These are phyloP conservation scores for Saprolegnia diclina DNA, from an alignment of 352 stramenopile species.

Conservation along the genomic window DNA sequence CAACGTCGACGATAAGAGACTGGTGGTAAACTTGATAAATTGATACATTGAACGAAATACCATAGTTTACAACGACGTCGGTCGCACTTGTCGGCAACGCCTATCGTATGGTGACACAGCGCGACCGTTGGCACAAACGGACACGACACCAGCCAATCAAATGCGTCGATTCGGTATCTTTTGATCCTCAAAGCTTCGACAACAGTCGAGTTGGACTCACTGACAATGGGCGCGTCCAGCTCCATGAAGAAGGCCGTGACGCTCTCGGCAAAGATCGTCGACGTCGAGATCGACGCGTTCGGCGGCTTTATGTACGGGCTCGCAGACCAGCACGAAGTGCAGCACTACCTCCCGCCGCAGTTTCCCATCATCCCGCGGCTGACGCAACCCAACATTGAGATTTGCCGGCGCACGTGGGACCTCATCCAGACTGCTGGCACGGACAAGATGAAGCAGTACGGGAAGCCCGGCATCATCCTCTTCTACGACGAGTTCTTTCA, in stretches of 20 bases:
- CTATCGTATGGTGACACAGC: too few relatives aligned
- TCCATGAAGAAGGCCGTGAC: background rate
- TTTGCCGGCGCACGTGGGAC: conserved; percentile 15
- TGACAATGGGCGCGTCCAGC: background rate
- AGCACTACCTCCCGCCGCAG: conserved; percentile 23
- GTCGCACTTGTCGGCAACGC: too few relatives aligned
- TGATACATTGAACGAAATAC: too few relatives aligned
- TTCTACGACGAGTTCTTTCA: conserved; percentile 25
- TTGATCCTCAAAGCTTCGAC: background rate
- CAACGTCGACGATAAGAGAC: too few relatives aligned
- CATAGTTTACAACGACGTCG: too few relatives aligned
- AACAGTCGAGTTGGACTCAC: background rate
- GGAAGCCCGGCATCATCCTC: conserved; percentile 16
- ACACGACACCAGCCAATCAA: too few relatives aligned
- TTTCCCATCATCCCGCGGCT: conserved; percentile 13
- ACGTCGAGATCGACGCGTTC: conserved; percentile 15
- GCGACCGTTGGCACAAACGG: too few relatives aligned
- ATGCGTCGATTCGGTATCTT: too few relatives aligned
- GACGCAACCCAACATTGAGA: background rate
- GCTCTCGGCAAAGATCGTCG: background rate
- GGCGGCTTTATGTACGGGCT: background rate
- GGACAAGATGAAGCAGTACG: conserved; percentile 11
- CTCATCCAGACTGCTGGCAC: conserved; percentile 10
- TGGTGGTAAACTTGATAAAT: too few relatives aligned
- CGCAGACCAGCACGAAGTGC: background rate